Base-by-base conservation (phyloP, 2,329 filamentous ascomycete genomes). In the Nigrograna mackinnonii region DNA sequence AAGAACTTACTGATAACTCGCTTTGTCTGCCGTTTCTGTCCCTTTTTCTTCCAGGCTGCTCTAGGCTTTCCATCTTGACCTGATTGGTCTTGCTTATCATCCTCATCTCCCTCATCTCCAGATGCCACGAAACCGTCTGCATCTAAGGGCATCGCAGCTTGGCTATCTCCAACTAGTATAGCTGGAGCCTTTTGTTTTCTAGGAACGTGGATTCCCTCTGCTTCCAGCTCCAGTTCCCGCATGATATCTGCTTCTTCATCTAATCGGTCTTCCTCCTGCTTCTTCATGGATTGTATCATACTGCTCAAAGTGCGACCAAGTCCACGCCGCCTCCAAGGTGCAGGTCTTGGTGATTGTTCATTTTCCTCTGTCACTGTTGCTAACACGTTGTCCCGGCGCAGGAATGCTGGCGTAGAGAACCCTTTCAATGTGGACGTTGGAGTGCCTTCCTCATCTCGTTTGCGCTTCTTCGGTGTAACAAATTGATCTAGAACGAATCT, bases 1-100 rank as follows among this genome's bases (percentile, higher is more conserved):
- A n/a, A 37, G 34, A 36, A 50, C 55, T 52, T 49, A 66, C 64
- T 88, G 46, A 84, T 90, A 41, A 80, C 77, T 35, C 78, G 74
- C 48, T 84, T 77, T 3, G 89, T 92, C 41, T 87, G 89, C 47
- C 89, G 78, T 74, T 94, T 94, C 63, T 88, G 80, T 0, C 87
- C 88, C 73, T 88, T 89, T 79, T 94, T 94, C 76, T 91, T 92
- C 74, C 80, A 92, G 2, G 81, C 68, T 40, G 77, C 80, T 26
- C 83, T 64, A 2, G 83, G 83, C 48, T 79, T 75, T 2, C 83
- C 83, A 54, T 82, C 71, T n/a, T 73, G 74, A 39, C 74, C 80
- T 11, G 78, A 43, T 12, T 50, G 54, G 20, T 44, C 51, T 12
- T 40, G 35, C 16, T 58, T 58, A n/a, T 67, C 62, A 3, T 63